phyloP scores from a whole-genome alignment of 768 basidiomycete species.

The Hypsizygus marmoreus region DNA sequence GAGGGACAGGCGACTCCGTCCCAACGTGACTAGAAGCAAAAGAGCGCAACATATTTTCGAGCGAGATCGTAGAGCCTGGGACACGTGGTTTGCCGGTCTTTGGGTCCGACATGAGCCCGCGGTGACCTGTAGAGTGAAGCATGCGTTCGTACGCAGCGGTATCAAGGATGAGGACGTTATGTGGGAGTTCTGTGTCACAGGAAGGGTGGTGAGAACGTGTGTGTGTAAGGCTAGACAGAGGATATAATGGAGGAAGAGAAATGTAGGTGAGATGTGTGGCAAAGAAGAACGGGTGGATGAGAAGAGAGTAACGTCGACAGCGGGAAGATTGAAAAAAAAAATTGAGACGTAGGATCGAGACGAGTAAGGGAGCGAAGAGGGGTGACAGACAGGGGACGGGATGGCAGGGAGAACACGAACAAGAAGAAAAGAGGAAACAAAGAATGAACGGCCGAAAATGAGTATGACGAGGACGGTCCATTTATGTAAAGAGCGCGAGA shows the following conservation, averaged over 20 bases:
- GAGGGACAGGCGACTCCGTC: conserved; percentile 27
- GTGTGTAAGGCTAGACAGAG: background rate
- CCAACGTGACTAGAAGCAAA: conserved; percentile 37
- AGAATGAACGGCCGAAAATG: too few relatives aligned
- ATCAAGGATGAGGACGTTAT: conserved; percentile 72
- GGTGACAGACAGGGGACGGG: background rate
- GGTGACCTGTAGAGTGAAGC: conserved; percentile 58
- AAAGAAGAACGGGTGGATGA: conserved; percentile 3
- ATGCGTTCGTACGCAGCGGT: conserved; percentile 63
- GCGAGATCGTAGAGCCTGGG: conserved; percentile 57
- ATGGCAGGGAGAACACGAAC: background rate
- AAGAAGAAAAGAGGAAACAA: background rate
- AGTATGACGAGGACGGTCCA: too few relatives aligned
- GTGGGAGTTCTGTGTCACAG: conserved; percentile 58
- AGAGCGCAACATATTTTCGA: conserved; percentile 64
- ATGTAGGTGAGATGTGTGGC: conserved; percentile 1
- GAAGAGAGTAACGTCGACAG: background rate
- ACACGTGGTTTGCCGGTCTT: conserved; percentile 54
- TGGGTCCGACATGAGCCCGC: conserved; percentile 63
- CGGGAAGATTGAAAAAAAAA: background rate
- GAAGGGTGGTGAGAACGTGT: background rate
- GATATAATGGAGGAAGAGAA: background rate
- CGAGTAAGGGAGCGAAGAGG: background rate
- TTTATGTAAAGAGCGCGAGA: too few relatives aligned
- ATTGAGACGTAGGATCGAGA: background rate